Conservation (phyloP, 192 early-diverging fungal species). For the Hyaloraphidium curvatum region DNA sequence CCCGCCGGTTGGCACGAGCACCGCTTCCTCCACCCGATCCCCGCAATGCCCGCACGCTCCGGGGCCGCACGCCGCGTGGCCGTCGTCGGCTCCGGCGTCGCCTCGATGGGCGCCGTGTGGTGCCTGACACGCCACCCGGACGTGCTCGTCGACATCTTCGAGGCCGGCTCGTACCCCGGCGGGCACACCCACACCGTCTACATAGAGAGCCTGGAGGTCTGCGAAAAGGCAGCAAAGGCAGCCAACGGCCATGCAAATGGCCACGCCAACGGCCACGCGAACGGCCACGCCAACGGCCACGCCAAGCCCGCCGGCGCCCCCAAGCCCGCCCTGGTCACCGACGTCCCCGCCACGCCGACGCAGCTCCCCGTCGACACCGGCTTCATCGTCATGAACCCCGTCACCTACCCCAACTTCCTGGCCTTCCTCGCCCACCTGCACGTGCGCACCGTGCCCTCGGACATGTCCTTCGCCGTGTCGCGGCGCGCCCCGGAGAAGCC, state of each 20-base stretch:
- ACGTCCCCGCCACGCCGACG: background rate
- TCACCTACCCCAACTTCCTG: conserved; percentile 36
- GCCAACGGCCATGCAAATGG: too few species aligned
- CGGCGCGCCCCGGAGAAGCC: too few species aligned
- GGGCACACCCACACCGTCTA: conserved; percentile 48
- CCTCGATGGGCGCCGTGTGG: conserved; percentile 34
- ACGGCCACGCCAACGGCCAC: too few species aligned
- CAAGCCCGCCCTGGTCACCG: too few species aligned
- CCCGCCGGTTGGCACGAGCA: too few species aligned
- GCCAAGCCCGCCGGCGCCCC: too few species aligned
- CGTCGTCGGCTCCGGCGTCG: background rate
- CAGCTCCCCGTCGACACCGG: conserved; percentile 39
- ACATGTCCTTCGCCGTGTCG: conserved; percentile 44
- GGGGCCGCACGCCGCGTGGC: background rate
- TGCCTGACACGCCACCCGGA: conserved; percentile 16
- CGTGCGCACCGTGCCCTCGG: conserved; percentile 19
- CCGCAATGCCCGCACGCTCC: too few species aligned
- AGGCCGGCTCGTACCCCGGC: conserved; percentile 27
- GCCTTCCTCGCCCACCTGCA: conserved; percentile 19
- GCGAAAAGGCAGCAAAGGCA: too few species aligned
- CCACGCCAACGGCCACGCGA: too few species aligned
- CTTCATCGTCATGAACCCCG: conserved; percentile 42
- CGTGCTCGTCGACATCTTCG: conserved; percentile 26
- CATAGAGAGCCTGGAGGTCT: conserved; percentile 12
- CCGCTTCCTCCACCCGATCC: too few species aligned